Conservation (phyloP, 2,329 filamentous ascomycete genomes). For the Hawksworthiomyces lignivorus region DNA sequence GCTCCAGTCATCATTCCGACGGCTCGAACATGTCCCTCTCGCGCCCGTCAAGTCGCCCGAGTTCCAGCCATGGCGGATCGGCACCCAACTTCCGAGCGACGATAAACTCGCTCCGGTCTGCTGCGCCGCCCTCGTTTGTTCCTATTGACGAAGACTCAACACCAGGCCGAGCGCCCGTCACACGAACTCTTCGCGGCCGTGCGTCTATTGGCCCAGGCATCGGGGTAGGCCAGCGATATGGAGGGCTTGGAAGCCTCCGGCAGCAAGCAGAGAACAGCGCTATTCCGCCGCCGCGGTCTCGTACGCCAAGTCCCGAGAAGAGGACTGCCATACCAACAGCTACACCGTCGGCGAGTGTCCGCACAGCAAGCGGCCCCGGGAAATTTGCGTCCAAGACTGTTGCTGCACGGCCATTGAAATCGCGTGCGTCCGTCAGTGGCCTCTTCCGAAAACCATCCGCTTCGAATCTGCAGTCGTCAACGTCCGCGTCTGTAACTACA, state of each 20-base stretch:
- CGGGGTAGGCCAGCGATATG: neutral
- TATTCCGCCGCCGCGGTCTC: constrained; percentile 20
- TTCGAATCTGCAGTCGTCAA: constrained; percentile 27
- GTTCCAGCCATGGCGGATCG: constrained; percentile 42
- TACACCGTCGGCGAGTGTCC: constrained; percentile 16
- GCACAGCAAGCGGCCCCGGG: constrained; percentile 19
- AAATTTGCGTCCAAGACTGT: constrained; percentile 41
- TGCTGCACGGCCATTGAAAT: constrained; percentile 36
- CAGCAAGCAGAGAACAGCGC: constrained; percentile 2
- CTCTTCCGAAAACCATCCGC: constrained; percentile 49
- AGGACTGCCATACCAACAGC: neutral
- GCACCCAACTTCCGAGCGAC: constrained; percentile 35
- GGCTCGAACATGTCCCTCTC: constrained; percentile 45
- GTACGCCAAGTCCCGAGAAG: constrained; percentile 35
- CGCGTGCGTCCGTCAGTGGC: constrained; percentile 45
- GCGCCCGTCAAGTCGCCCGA: constrained; percentile 44
- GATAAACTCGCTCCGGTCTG: constrained; percentile 35
- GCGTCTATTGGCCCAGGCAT: constrained; percentile 10
- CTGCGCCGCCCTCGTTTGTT: constrained; percentile 26
- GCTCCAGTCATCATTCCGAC: constrained; percentile 55
- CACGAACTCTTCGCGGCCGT: constrained; percentile 23
- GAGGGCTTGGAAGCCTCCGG: constrained; percentile 6
- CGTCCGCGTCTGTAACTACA: constrained; percentile 8
- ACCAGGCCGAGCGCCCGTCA: constrained; percentile 24
- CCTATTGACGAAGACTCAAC: constrained; percentile 36